Evolutionary conservation across 768 basidiomycete species (phyloP).

Genomic region (Daedaleopsis nitida): DNA sequence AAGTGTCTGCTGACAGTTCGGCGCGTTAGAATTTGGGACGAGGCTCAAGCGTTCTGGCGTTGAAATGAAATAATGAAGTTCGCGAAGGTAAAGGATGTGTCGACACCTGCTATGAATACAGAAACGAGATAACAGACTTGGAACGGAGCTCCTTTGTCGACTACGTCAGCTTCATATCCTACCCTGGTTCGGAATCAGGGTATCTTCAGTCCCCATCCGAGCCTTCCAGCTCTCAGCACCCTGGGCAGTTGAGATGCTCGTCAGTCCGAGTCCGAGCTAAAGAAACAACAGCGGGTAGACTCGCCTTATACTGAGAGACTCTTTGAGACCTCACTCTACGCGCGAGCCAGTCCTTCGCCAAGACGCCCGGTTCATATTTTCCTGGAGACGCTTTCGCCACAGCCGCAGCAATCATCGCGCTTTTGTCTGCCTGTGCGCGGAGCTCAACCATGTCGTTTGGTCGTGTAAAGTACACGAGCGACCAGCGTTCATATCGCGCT

Average conservation of each 20-base stretch:
- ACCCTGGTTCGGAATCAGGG: not conserved
- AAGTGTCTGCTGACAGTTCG: no score
- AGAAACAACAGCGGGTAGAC: not conserved
- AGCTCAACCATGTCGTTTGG: conserved; percentile 56
- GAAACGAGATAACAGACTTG: no score
- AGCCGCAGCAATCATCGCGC: conserved; percentile 48
- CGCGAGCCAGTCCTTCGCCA: conserved; percentile 43
- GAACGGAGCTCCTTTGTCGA: no score
- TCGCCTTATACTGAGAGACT: conserved; percentile 16
- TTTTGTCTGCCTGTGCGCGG: conserved; percentile 52
- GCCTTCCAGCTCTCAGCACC: conserved; percentile 18
- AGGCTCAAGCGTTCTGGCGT: no score
- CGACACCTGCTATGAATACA: no score
- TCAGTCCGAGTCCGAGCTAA: not conserved
- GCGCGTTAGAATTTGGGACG: no score
- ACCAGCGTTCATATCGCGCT: conserved; percentile 58
- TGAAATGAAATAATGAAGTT: no score
- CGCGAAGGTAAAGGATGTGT: no score
- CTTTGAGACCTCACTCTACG: conserved; percentile 41
- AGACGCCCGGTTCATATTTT: conserved; percentile 36
- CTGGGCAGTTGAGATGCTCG: not conserved
- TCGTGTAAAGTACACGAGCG: conserved; percentile 69
- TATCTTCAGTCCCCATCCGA: conserved; percentile 18
- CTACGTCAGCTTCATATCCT: not conserved
- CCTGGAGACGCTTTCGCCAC: conserved; percentile 35